These are phyloP conservation scores for Hyaloscypha hepaticicola DNA, from an alignment of 495 filamentous ascomycete genomes.

Conservation along the genomic window DNA sequence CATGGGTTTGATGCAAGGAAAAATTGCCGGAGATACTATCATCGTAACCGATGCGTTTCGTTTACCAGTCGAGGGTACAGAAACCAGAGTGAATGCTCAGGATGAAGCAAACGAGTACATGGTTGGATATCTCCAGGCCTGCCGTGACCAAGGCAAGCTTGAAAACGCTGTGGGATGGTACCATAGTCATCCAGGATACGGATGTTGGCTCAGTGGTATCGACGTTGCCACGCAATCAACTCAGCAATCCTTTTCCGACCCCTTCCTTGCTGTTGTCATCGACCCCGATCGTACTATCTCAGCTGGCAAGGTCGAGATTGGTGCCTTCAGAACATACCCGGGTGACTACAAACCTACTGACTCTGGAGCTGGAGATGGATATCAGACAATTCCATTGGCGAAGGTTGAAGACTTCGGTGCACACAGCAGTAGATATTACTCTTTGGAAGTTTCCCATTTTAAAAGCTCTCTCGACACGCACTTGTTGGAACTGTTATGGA, in stretches of 20 bases:
- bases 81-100: constrained; percentile 95
- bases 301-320: constrained; percentile 94
- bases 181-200: constrained; percentile 96
- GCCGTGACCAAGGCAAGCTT: constrained; percentile 70
- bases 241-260: constrained; percentile 81
- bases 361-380: constrained; percentile 51
- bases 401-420: constrained; percentile 98
- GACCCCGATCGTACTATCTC: constrained; percentile 96
- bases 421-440: constrained; percentile 84
- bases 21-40: constrained; percentile 78
- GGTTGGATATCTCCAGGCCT: constrained; percentile 74
- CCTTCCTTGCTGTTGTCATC: constrained; percentile 94
- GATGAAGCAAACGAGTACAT: constrained; percentile 97
- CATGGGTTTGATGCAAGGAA: constrained; percentile 99
- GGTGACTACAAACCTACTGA: constrained; percentile 62
- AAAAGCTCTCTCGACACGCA: constrained; percentile 86
- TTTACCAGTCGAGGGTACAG: constrained; percentile 94
- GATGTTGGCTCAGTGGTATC: constrained; percentile 96
- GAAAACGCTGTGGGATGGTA: constrained; percentile 99
- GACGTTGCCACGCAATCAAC: constrained; percentile 85
- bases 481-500: constrained; percentile 89
- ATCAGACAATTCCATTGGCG: constrained; percentile 77
- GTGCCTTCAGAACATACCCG: constrained; percentile 91
- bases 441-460: constrained; percentile 87
- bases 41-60: constrained; percentile 94